Conservation (phyloP, 2,329 filamentous ascomycete genomes). For the Balansia obtecta region DNA sequence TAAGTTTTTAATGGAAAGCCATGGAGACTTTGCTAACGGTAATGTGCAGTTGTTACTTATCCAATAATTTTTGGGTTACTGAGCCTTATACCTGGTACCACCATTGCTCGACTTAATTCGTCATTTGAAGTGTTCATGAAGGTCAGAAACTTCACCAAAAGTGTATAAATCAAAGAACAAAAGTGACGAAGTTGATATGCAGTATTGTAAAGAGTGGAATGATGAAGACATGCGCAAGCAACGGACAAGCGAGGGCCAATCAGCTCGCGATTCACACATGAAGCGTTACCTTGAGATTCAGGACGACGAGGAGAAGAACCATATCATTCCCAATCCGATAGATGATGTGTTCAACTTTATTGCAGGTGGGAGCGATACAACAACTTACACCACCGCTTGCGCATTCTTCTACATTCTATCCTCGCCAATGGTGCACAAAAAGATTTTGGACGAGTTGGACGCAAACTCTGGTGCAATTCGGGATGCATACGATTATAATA, state of each 20-base stretch:
- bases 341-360: constrained; percentile 2
- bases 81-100: background rate
- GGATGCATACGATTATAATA: background rate
- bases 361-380: constrained; percentile 1
- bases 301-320: background rate
- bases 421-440: background rate
- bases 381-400: background rate
- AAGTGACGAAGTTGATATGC: no score
- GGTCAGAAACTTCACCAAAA: background rate
- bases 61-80: background rate
- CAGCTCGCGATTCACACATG: background rate
- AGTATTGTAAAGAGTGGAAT: background rate
- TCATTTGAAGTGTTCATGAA: background rate
- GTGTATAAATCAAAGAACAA: no score
- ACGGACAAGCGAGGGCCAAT: background rate
- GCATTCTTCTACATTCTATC: constrained; percentile 2
- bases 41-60: background rate
- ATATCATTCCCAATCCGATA: background rate
- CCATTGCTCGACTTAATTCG: background rate
- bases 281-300: background rate
- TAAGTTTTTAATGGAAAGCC: background rate
- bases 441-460: background rate
- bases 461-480: background rate
- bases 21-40: no score
- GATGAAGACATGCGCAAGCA: background rate